Conservation (phyloP, 768 basidiomycete genomes). For the Suillus plorans region DNA sequence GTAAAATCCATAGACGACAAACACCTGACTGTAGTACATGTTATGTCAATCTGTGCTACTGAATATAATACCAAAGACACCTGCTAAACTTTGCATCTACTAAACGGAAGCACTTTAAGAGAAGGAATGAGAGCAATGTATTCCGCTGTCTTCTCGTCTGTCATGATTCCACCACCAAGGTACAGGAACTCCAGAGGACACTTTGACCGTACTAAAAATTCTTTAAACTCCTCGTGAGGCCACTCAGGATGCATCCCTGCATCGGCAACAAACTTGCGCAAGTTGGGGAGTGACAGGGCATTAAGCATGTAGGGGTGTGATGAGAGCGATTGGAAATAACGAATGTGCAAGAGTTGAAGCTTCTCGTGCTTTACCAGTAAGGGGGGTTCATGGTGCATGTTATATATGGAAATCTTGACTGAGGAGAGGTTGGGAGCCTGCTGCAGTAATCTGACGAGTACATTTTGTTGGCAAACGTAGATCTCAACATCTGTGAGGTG, state of each 20-base stretch:
- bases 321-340: background rate
- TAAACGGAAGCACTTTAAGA: background rate
- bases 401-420: conserved; percentile 6
- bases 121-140: background rate
- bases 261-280: background rate
- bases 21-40: background rate
- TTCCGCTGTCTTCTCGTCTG: background rate
- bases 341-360: conserved; percentile 10
- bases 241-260: background rate
- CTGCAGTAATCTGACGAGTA: conserved; percentile 3
- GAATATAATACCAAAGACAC: too few species aligned
- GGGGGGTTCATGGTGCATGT: background rate
- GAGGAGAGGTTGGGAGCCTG: background rate
- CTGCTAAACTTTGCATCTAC: too few species aligned
- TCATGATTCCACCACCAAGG: background rate
- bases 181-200: background rate
- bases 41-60: background rate
- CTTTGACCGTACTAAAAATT: background rate
- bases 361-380: conserved; percentile 8
- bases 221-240: background rate
- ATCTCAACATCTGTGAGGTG: conserved; percentile 17
- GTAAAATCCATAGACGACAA: background rate
- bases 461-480: background rate
- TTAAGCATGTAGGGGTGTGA: background rate
- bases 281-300: background rate